Evolutionary conservation across 495 filamentous ascomycete species (phyloP), one percentile per base, ranked within the genome.

Genomic region (Aspergillus bridgeri): DNA sequence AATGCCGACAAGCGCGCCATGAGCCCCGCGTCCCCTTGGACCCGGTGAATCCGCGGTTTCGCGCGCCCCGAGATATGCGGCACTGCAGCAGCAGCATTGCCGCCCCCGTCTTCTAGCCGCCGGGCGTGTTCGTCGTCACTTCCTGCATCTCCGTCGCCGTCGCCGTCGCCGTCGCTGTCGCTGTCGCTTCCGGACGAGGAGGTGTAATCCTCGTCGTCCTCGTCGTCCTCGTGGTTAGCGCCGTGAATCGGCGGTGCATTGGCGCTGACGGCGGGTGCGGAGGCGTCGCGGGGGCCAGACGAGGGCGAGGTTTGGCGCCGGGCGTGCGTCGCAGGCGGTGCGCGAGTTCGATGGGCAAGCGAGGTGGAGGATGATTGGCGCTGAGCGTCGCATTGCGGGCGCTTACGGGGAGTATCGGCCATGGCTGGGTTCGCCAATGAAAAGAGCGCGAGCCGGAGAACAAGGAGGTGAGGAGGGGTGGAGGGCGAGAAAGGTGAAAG

Each of bases 1-100:
- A 83, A 79, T 15, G 76, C 49, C 6, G 66, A 73, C n/a, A 81
- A 56, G 3, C 76, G 68, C 1, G 70, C 62, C n/a, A 76, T 51
- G 15, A 81, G 55, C 6, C 65, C 70, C 5, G 69, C 66, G n/a
- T 65, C 56, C 7, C 59, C 51, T 5, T 71, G 22, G 22, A 74
- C 60, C 9, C 59, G 66, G 20, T 58, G 59, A 59, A 78, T 79
- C 48, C 60, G 57, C 1, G 76, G 76, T 56, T 75, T 78, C 17
- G 62, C 67, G 3, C 69, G 65, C 8, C 66, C 66, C 11, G 64
- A 59, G n/a, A 77, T 51, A 58, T 58, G 61, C 5, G 69, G 63
- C 58, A 75, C n/a, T 47, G 25, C 52, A 38, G 17, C 48, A 43
- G 23, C 38, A 18, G 9, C 55, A 24, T 44, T 8, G 4, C 56